Evolutionary conservation across 257 asterid species (phyloP).

Genomic region (Anisodus tanguticus): DNA sequence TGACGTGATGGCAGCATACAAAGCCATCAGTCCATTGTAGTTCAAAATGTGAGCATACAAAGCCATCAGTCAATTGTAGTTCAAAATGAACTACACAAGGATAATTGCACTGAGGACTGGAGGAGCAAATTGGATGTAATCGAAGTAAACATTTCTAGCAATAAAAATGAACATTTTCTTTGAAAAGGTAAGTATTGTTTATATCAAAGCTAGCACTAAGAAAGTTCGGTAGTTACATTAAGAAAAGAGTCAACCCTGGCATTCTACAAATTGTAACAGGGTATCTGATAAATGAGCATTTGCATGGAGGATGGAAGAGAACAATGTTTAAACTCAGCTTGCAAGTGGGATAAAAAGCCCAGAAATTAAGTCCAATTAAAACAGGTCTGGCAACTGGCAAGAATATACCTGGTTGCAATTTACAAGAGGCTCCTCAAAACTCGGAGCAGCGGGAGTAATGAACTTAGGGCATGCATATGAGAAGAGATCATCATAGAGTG

Average conservation of each 20-base stretch:
- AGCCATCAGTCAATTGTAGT: not conserved
- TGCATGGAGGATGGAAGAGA: slow-evolving; percentile 8
- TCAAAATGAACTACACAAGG: not conserved
- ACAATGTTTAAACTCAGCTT: not conserved
- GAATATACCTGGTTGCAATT: slow-evolving; percentile 88
- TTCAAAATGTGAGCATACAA: not conserved
- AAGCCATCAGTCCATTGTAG: not conserved
- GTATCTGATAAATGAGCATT: not conserved
- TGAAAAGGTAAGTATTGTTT: no score
- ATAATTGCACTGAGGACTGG: not conserved
- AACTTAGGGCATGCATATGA: slow-evolving; percentile 98
- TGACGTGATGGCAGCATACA: not conserved
- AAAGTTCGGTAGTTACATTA: no score
- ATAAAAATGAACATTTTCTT: not conserved
- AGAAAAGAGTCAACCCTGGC: no score
- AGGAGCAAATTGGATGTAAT: not conserved
- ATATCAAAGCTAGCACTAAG: no score
- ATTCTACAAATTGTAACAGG: no score
- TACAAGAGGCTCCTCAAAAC: slow-evolving; percentile 95
- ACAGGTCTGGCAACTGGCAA: not conserved
- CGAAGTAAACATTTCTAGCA: not conserved
- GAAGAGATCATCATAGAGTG: slow-evolving; percentile 93
- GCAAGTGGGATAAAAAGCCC: not conserved
- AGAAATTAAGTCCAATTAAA: not conserved
- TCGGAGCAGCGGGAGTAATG: slow-evolving; percentile 94